Evolutionary conservation across 2,329 filamentous ascomycete species (phyloP), one percentile per base, ranked within the genome.

Genomic region (Diaporthe helianthi): DNA sequence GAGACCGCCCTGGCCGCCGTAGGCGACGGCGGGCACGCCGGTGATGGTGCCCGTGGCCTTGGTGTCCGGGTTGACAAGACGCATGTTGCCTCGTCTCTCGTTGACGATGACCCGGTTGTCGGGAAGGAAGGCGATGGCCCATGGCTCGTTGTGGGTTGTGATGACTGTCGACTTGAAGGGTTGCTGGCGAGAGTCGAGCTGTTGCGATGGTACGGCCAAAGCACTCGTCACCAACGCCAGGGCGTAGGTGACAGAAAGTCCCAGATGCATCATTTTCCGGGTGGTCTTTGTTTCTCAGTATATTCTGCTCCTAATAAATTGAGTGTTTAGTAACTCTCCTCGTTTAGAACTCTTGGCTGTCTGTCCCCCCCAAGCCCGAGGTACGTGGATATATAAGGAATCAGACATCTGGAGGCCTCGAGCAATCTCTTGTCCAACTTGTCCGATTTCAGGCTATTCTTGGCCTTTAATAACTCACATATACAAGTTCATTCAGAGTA

Each of bases 41-140:
- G 76, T 77, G 75, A 78, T 75, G 58, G 74, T 71, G 55, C 76
- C 74, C 73, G 70, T 74, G 71, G 74, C 4, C 68, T 75, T 76
- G 70, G 73, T 73, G 69, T 67, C 55, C 67, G 76, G 76, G 74
- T 78, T 73, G 71, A 78, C 74, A 67, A 78, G 74, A 67, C 36
- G 38, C 67, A 78, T 72, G 69, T 74, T 74, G 70, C 77, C 77
- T 69, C 72, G 71, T 71, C 73, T 76, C 72, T 78, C 77, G 69
- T 73, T 78, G 72, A 78, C 75, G 73, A 78, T 73, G 71, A 78
- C 66, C 51, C 75, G 75, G 61, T 76, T 69, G 70, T 78, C 76
- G 36, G 77, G 76, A 65, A 78, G 74, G 74, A 78, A 77, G 70
- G 77, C 77, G 65, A 78, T 38, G 49, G 77, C 74, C 77, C 76